Conservation (phyloP, 192 early-diverging fungal genomes). For the Podila minutissima region DNA sequence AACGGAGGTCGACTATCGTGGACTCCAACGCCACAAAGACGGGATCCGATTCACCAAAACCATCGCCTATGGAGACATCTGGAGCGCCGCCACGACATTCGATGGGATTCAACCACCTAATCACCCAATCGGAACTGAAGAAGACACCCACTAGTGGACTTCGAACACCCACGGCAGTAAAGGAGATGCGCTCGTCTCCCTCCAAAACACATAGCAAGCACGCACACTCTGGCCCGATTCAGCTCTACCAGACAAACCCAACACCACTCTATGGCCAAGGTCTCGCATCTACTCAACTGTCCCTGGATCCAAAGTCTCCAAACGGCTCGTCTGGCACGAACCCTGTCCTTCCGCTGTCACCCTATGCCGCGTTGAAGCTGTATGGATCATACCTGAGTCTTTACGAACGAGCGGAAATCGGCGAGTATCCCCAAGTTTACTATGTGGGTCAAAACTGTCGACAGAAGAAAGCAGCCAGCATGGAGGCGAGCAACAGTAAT, state of each 20-base stretch:
- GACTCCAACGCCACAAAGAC: conserved; percentile 1
- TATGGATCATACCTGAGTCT: conserved; percentile 78
- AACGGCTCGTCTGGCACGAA: not conserved
- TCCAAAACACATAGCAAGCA: conserved; percentile 22
- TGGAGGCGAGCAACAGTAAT: conserved; percentile 66
- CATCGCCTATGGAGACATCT: not conserved
- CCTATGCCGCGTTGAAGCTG: conserved; percentile 68
- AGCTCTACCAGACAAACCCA: conserved; percentile 20
- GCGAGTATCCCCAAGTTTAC: conserved; percentile 87
- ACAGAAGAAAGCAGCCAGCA: conserved; percentile 60
- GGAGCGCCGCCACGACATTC: not conserved
- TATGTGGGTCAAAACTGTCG: conserved; percentile 83
- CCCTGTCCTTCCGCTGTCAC: conserved; percentile 57
- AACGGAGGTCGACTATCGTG: conserved; percentile 8
- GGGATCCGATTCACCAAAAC: not conserved
- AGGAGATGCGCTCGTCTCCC: conserved; percentile 32
- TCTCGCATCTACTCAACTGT: not conserved
- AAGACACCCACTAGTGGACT: conserved; percentile 37
- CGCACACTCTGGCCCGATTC: conserved; percentile 20
- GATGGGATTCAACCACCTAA: not conserved
- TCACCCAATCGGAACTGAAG: conserved; percentile 21
- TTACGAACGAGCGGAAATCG: conserved; percentile 91
- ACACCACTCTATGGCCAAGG: conserved; percentile 45
- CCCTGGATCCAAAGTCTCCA: conserved; percentile 12
- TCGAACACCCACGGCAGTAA: conserved; percentile 43